These are phyloP conservation scores for Ophiostoma ips DNA, from an alignment of 2,329 filamentous ascomycete species.

Conservation along the genomic window DNA sequence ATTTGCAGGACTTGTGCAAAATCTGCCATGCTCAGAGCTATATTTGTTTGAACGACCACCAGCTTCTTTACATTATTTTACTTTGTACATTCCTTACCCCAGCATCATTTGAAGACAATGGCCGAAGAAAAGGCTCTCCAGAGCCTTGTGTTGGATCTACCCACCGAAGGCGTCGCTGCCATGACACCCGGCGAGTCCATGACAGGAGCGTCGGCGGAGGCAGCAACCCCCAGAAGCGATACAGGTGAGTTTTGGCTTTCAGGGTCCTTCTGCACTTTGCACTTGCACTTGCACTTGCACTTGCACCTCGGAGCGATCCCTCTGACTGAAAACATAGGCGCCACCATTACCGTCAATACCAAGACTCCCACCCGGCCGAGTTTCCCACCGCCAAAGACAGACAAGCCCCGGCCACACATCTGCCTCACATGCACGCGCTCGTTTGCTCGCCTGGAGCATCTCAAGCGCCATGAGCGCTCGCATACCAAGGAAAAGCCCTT, in stretches of 20 bases:
- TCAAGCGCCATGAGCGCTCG: conserved; percentile 95
- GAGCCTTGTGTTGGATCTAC: neutral
- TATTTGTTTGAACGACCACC: neutral
- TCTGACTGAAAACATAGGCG: conserved; percentile 21
- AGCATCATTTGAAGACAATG: neutral
- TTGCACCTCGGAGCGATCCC: neutral
- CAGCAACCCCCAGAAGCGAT: neutral
- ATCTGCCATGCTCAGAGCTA: too few species aligned
- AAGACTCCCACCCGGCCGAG: conserved; percentile 14
- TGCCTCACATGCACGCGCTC: conserved; percentile 84
- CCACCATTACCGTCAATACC: conserved; percentile 39
- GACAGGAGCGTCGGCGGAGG: neutral
- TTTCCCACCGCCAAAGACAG: conserved; percentile 81
- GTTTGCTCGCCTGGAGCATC: conserved; percentile 86
- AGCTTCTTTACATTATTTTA: neutral
- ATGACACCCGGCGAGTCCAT: neutral
- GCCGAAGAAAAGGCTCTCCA: neutral
- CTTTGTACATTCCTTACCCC: too few species aligned
- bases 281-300: neutral
- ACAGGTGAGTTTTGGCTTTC: neutral
- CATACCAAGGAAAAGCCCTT: conserved; percentile 99
- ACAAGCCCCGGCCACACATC: conserved; percentile 91
- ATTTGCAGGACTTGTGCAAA: too few species aligned
- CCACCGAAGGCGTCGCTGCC: neutral
- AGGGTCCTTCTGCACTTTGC: too few species aligned